Conservation (phyloP, 148 eudicot species). For the Vaccinium myrtillus region DNA sequence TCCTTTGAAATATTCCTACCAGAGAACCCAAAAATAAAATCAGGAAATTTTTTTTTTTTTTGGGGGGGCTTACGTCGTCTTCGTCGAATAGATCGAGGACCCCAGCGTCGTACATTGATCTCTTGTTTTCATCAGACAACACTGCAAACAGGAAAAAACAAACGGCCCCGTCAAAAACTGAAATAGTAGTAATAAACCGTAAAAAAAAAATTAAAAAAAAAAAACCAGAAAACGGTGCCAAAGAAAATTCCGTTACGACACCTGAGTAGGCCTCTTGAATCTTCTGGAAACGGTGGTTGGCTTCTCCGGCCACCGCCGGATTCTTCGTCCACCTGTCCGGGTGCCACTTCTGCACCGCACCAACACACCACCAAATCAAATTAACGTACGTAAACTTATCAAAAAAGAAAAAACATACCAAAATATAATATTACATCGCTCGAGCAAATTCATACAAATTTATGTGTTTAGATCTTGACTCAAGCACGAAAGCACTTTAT, state of each 20-base stretch:
- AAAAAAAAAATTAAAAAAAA: not conserved
- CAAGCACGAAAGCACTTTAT: too few relatives aligned
- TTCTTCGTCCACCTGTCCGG: conserved; percentile 72
- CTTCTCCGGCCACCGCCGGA: conserved; percentile 60
- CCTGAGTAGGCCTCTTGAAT: conserved; percentile 97
- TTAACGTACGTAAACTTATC: too few relatives aligned
- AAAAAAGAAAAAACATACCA: too few relatives aligned
- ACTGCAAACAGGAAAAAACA: conserved; percentile 40
- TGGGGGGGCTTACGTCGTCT: conserved; percentile 49
- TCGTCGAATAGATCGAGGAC: conserved; percentile 74
- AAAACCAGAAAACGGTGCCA: not conserved
- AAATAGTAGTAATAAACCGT: too few relatives aligned
- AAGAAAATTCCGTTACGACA: conserved; percentile 8
- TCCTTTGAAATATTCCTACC: too few relatives aligned
- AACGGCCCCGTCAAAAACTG: too few relatives aligned
- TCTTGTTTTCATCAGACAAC: conserved; percentile 73
- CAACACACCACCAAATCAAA: not conserved
- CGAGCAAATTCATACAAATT: too few relatives aligned
- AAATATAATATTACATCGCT: too few relatives aligned
- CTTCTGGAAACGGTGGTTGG: conserved; percentile 74
- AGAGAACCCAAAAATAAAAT: not conserved
- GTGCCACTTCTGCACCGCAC: conserved; percentile 72
- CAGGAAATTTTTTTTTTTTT: not conserved
- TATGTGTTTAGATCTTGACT: too few relatives aligned
- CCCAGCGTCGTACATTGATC: conserved; percentile 89